phyloP scores from a whole-genome alignment of 2,329 filamentous ascomycete species.

The Ceratocystis colombiana region DNA sequence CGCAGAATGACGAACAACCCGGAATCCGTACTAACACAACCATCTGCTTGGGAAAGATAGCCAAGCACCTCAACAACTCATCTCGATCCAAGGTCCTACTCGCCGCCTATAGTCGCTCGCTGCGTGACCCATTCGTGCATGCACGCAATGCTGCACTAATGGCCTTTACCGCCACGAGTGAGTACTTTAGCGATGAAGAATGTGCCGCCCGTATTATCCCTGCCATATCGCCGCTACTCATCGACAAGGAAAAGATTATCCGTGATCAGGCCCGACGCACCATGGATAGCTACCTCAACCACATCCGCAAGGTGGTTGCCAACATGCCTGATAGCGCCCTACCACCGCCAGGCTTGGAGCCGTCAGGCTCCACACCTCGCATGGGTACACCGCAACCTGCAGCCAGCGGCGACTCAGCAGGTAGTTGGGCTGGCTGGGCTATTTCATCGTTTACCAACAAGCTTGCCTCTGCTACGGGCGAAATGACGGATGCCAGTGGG shows the following conservation, averaged over 20 bases:
- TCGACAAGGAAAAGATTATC: constrained; percentile 93
- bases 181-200: constrained; percentile 83
- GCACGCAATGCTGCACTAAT: constrained; percentile 81
- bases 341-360: constrained; percentile 50
- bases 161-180: constrained; percentile 73
- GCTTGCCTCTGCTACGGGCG: constrained; percentile 68
- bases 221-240: constrained; percentile 67
- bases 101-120: constrained; percentile 79
- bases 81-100: constrained; percentile 82
- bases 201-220: constrained; percentile 76
- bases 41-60: constrained; percentile 93
- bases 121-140: constrained; percentile 90
- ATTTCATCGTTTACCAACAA: constrained; percentile 99
- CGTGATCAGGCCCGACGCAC: constrained; percentile 87
- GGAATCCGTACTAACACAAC: constrained; percentile 97
- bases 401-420: constrained; percentile 39
- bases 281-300: constrained; percentile 72
- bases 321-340: constrained; percentile 71
- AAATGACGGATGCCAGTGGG: constrained; percentile 58
- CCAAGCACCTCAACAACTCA: constrained; percentile 69
- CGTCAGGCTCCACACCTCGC: constrained; percentile 49
- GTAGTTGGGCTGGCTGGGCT: constrained; percentile 84
- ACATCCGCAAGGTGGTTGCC: constrained; percentile 66
- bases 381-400: constrained; percentile 65
- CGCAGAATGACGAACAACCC: constrained; percentile 92